Percentiles rank a stretch among this genome's conserved stretches.
These are phyloP conservation scores for Macrolepiota fuliginosa DNA, from an alignment of 768 basidiomycete species.

Conservation along the genomic window DNA sequence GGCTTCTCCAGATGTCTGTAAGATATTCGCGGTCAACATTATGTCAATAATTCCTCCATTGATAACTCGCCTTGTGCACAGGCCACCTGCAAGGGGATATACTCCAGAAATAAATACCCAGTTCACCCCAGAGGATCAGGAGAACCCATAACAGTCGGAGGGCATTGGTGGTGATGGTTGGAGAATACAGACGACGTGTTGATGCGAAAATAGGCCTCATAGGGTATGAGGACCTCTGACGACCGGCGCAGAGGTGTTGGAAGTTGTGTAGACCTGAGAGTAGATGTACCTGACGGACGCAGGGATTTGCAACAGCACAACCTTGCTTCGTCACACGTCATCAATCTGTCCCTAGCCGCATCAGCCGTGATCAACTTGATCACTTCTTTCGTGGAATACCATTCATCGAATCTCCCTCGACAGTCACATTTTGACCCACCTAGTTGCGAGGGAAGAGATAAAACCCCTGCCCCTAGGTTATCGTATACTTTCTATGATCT, in stretches of 20 bases:
- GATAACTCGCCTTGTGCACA: slow-evolving; percentile 20
- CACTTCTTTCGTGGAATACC: too few species aligned
- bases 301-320: neutral
- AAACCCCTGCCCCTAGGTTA: neutral
- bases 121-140: slow-evolving; percentile 63
- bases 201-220: neutral
- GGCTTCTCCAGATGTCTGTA: slow-evolving; percentile 25
- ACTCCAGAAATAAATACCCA: slow-evolving; percentile 56
- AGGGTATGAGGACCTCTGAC: neutral
- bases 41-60: neutral
- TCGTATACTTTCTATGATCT: neutral
- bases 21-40: slow-evolving; percentile 7
- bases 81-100: slow-evolving; percentile 65
- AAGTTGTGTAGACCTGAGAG: neutral
- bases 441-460: too few species aligned
- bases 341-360: neutral
- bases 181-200: slow-evolving; percentile 22
- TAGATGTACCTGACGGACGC: neutral
- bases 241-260: neutral
- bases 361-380: neutral
- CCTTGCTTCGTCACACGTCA: slow-evolving; percentile 2
- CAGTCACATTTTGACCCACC: too few species aligned
- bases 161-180: slow-evolving; percentile 34
- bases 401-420: too few species aligned
- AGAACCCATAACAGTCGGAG: slow-evolving; percentile 53